Conservation (phyloP, 2,329 filamentous ascomycete species). For the Polychaeton citri region DNA sequence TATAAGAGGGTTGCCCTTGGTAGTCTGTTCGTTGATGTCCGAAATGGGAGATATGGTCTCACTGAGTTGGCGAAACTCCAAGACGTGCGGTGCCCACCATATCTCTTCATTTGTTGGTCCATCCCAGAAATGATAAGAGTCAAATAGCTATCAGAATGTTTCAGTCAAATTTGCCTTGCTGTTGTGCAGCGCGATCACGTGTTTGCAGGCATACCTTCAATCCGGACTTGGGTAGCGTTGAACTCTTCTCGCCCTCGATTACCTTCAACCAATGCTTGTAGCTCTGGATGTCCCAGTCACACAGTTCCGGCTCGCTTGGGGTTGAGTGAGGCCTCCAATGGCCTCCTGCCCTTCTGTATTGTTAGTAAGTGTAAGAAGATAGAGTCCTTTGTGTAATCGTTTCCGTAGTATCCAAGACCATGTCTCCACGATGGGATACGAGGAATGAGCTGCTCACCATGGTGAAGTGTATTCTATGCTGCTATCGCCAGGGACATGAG, state of each 20-base stretch:
- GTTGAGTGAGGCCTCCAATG: constrained; percentile 34
- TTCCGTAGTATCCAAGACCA: too few relatives aligned
- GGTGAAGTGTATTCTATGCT: constrained; percentile 31
- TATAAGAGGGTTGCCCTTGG: constrained; percentile 10
- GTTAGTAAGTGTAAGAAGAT: constrained; percentile 4
- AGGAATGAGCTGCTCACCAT: constrained; percentile 27
- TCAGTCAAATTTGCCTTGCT: too few relatives aligned
- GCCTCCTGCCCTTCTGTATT: constrained; percentile 29
- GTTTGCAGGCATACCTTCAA: constrained; percentile 16
- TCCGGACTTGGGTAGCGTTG: constrained; percentile 8
- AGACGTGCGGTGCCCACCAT: constrained; percentile 28
- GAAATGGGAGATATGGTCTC: constrained; percentile 6
- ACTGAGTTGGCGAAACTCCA: constrained; percentile 17
- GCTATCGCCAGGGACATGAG: constrained; percentile 29
- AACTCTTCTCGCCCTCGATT: constrained; percentile 16
- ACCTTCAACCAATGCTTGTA: constrained; percentile 27
- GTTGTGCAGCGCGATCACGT: too few relatives aligned
- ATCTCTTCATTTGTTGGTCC: constrained; percentile 12
- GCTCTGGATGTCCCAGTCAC: constrained; percentile 31
- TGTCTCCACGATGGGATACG: too few relatives aligned
- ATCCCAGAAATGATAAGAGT: constrained; percentile 19
- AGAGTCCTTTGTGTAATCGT: too few relatives aligned
- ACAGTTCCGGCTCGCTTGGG: constrained; percentile 18
- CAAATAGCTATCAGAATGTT: constrained; percentile 9
- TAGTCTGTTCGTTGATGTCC: constrained; percentile 11